Base-by-base conservation (phyloP, 495 filamentous ascomycete genomes). In the Usnea hakonensis region DNA sequence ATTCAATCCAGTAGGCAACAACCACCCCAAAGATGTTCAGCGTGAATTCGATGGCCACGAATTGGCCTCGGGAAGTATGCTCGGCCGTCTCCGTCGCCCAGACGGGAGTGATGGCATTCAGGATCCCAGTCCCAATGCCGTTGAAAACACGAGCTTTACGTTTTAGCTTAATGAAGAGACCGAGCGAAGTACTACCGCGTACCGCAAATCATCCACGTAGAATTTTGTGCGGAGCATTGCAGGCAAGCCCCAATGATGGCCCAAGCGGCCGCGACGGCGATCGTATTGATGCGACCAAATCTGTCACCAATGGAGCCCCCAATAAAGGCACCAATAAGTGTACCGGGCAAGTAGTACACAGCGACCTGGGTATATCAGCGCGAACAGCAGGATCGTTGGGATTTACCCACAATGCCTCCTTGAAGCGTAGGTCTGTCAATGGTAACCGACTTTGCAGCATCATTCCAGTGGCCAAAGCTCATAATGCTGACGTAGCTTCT, bases 151-250 rank as follows among this genome's bases (percentile, higher is more conserved):
- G 81, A 38, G 85, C 67, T 68, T 50, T 7, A 16, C 9, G 6
- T 54, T n/a, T 58, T 26, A 66, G 57, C 35, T 50, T 43, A 32
- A 2, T 41, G 26, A 3, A 5, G 11, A 38, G 5, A 23, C 19
- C 19, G 17, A 3, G 46, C 21, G 9, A 44, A 11, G 17, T 37
- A 36, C n/a, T 17, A 37, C 8, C 37, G 26, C 44, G 5, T 46
- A 84, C 81, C 76, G 67, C 83, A 84, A 63, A 87, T 85, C 86
- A 90, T 89, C 86, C 86, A 89, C 43, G 80, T 76, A 57, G 79
- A 72, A 61, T 84, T 86, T 74, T 81, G 75, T 8, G 86, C 79
- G 17, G 82, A 79, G 65, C 77, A 78, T 71, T 88, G 85, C 61
- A 88, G 65, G 55, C 74, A 72, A 13, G 84, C 85, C 7, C 84